These are phyloP conservation scores for Monosporascus sp. DNA, from an alignment of 2,329 filamentous ascomycete species.

Conservation along the genomic window DNA sequence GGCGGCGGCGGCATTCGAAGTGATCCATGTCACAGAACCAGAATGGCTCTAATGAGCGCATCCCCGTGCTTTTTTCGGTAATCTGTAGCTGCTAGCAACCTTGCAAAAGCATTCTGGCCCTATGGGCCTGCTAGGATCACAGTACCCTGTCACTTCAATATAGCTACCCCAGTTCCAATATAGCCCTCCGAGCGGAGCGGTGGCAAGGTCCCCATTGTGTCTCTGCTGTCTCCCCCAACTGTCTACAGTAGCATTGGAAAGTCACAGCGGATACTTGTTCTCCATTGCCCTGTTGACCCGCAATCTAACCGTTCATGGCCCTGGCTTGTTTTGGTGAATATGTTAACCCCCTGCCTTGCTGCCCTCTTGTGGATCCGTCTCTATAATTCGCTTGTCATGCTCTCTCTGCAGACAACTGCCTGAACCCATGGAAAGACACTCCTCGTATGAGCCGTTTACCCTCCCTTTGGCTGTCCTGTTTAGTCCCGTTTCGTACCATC, in stretches of 20 bases:
- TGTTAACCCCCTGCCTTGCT: constrained; percentile 15
- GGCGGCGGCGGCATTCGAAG: too few species aligned
- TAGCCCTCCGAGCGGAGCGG: constrained; percentile 30
- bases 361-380: constrained; percentile 24
- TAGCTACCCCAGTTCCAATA: constrained; percentile 29
- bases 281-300: constrained; percentile 15
- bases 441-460: constrained; percentile 30
- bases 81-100: constrained; percentile 29
- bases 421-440: constrained; percentile 40
- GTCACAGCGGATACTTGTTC: constrained; percentile 1
- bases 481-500: constrained; percentile 37
- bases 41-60: constrained; percentile 4
- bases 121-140: constrained; percentile 29
- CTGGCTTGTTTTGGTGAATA: constrained; percentile 21
- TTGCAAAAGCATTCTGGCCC: constrained; percentile 24
- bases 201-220: constrained; percentile 24
- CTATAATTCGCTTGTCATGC: constrained; percentile 34
- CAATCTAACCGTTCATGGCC: constrained; percentile 21
- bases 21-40: too few species aligned
- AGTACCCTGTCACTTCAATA: constrained; percentile 27
- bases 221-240: constrained; percentile 15
- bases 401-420: constrained; percentile 26
- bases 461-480: constrained; percentile 33
- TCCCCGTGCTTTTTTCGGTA: constrained; percentile 25
- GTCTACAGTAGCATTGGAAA: constrained; percentile 18